Evolutionary conservation across 352 stramenopile genomes (phyloP).

Genomic region (Thalassiosira hispida): DNA sequence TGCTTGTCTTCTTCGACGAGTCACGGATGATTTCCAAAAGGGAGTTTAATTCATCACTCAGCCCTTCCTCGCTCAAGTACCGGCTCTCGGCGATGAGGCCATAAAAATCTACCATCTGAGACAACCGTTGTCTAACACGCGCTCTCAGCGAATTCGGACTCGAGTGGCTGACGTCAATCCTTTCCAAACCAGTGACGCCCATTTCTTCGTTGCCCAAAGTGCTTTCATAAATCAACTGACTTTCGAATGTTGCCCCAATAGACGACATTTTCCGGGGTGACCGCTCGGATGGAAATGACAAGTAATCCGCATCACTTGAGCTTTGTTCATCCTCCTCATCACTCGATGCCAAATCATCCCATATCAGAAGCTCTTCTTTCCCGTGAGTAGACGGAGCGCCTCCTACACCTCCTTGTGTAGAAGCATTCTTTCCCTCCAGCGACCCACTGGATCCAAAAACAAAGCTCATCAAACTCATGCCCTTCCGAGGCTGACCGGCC

Average conservation of each 20-base stretch:
- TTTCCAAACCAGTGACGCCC: conserved; percentile 78
- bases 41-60: conserved; percentile 62
- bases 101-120: conserved; percentile 64
- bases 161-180: conserved; percentile 55
- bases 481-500: conserved; percentile 21
- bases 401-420: not conserved
- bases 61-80: conserved; percentile 68
- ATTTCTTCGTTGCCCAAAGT: conserved; percentile 53
- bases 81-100: conserved; percentile 72
- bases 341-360: conserved; percentile 73
- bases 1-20: conserved; percentile 36
- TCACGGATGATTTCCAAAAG: conserved; percentile 67
- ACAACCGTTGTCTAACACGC: conserved; percentile 67
- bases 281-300: conserved; percentile 29
- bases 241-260: conserved; percentile 71
- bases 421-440: conserved; percentile 12
- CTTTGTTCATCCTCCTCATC: conserved; percentile 70
- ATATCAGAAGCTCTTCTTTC: conserved; percentile 74
- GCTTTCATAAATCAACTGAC: conserved; percentile 70
- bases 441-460: conserved; percentile 38
- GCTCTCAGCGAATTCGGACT: conserved; percentile 51
- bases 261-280: conserved; percentile 26
- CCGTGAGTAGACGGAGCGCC: conserved; percentile 46
- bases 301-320: conserved; percentile 18
- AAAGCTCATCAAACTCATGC: conserved; percentile 36